phyloP scores from a whole-genome alignment of 2,329 filamentous ascomycete genomes.

The Penicillium sp. region DNA sequence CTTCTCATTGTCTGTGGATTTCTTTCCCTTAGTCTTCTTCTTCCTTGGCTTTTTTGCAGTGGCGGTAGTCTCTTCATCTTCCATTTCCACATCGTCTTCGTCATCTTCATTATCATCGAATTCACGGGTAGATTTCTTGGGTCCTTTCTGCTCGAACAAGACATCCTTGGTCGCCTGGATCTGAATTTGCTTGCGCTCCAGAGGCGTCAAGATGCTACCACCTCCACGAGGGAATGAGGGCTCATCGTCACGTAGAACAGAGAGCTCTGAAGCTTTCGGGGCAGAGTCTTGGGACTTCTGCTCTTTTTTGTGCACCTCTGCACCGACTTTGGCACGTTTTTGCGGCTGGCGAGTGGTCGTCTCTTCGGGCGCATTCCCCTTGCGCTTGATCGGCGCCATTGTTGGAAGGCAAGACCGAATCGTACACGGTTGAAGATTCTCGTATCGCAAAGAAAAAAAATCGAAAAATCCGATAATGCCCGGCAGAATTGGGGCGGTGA shows the following conservation, averaged over 20 bases:
- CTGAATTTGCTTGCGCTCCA: constrained; percentile 95
- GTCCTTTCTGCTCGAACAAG: constrained; percentile 74
- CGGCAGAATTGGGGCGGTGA: constrained; percentile 24
- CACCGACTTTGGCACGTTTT: constrained; percentile 43
- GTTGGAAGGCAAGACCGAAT: constrained; percentile 25
- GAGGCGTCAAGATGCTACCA: constrained; percentile 80
- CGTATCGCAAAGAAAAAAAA: constrained; percentile 29
- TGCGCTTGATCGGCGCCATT: constrained; percentile 49
- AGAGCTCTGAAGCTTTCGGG: constrained; percentile 36
- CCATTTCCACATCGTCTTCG: constrained; percentile 54
- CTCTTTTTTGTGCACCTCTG: constrained; percentile 36
- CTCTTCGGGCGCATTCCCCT: constrained; percentile 42
- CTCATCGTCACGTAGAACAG: constrained; percentile 69
- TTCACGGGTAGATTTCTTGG: constrained; percentile 48
- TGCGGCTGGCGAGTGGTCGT: constrained; percentile 35
- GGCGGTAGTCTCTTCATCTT: constrained; percentile 41
- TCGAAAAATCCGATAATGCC: constrained; percentile 23
- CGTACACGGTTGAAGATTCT: constrained; percentile 25
- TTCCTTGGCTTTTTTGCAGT: constrained; percentile 41
- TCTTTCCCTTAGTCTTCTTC: constrained; percentile 47
- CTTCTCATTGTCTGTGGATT: constrained; percentile 51
- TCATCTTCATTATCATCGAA: constrained; percentile 59
- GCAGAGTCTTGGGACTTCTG: constrained; percentile 30
- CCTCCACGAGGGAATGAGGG: constrained; percentile 89
- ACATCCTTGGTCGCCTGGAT: constrained; percentile 91